Evolutionary conservation across 805 yeast species (phyloP), one percentile per base, ranked within the genome.

Genomic region (Brettanomyces naardenensis): DNA sequence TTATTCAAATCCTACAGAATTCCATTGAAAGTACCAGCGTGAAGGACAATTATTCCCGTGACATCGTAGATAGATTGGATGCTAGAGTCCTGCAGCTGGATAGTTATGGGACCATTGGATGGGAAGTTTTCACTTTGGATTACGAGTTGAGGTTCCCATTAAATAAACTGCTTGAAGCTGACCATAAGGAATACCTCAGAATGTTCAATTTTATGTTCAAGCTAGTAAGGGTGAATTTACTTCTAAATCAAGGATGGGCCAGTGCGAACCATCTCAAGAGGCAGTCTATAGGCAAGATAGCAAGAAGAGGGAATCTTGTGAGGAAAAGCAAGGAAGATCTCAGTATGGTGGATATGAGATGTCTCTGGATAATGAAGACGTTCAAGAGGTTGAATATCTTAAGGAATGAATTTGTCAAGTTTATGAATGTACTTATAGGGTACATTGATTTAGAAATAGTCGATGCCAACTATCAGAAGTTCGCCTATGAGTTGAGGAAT

Each of bases 121-220:
- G 96, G 96, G 95, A 89, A 53, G 87, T 84, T 2, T 89, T 90
- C 55, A 86, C 96, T 0, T 62, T 89, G 27, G 97, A 88, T 52
- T 92, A 84, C 56, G 64, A 71, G 38, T 54, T 73, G 4, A 58
- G 53, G 15, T 47, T 65, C 11, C 83, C 83, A 1, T 54, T 82
- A 31, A 66, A 75, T 6, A 63, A 71, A 20, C 68, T 83, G 3
- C 63, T 90, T 14, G 62, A 79, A 28, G 61, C 65, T 19, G 61
- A 67, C 15, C 68, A 68, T 34, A 66, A 66, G 39, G 84, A 75
- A 37, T 90, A 90, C 54, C 64, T 87, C 36, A 72, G 83, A 47
- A 73, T 89, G 45, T 92, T 90, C 65, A 86, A 88, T 48, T 85
- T 87, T 51, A 57, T 92, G 29, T 85, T 96, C 87, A 73, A 81